phyloP scores from a whole-genome alignment of 441 rosid species.

The Capsella rubella region DNA sequence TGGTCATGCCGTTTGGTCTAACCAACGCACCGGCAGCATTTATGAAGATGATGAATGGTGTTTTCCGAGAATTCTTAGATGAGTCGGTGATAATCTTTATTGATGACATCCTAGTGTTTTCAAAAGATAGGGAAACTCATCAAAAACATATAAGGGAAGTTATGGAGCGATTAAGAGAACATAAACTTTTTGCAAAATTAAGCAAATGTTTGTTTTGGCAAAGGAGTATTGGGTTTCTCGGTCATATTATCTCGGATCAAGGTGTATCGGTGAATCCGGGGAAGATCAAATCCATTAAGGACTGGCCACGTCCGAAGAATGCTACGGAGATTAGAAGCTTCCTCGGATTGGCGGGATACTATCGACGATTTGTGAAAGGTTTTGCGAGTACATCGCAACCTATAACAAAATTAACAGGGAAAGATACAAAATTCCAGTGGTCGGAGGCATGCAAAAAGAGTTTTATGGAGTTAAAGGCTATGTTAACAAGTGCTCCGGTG shows the following conservation, averaged over 20 bases:
- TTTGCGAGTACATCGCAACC: not conserved
- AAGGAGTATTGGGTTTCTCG: no score
- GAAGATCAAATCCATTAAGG: not conserved
- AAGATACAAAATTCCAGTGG: not conserved
- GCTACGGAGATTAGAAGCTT: not conserved
- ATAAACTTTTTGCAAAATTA: not conserved
- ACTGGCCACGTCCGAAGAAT: not conserved
- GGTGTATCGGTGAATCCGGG: not conserved
- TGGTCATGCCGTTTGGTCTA: not conserved
- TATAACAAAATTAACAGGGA: accelerated
- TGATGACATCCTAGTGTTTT: not conserved
- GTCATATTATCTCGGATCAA: no score
- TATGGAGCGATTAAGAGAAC: not conserved
- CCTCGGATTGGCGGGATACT: not conserved
- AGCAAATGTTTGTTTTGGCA: not conserved
- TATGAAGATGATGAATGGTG: not conserved
- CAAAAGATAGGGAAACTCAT: not conserved
- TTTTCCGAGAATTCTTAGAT: not conserved
- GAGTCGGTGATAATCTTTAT: not conserved
- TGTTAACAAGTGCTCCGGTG: not conserved
- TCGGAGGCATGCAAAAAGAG: no score
- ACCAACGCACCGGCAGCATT: not conserved
- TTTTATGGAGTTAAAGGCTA: no score
- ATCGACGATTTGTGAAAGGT: not conserved
- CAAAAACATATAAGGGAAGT: not conserved